Evolutionary conservation across 176 grass and related monocot species (phyloP), one percentile per base, ranked within the genome.

Genomic region (Avena atlantica): DNA sequence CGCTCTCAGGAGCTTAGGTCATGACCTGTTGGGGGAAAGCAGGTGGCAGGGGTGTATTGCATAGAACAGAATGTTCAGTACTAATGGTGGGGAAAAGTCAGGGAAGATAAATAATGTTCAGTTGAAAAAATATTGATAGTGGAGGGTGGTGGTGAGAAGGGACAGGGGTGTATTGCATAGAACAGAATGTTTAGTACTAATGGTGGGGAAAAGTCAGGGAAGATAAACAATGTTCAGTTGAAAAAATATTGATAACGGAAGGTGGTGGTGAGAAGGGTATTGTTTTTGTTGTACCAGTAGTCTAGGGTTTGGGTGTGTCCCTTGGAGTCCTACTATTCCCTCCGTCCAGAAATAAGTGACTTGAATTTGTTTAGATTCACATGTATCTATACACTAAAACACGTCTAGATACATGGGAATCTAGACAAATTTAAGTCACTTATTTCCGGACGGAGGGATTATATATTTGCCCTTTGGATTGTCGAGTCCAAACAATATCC

Each of bases 211-310:
- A 71, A 49, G 9, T 29, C 64, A 76, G 9, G 53, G 42, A 82
- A 82, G 53, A 16, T 58, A 67, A 51, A 65, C 45, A 45, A 78
- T 19, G 73, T 15, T 59, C 62, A 36, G 14, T 23, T 88, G 12
- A 48, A 78, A 58, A 48, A 36, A 34, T 69, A 78, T 66, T 19
- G 24, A 27, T 31, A 88, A 55, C 23, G 78, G 37, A 70, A 84
- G 36, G 23, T 47, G 23, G 57, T 59, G 65, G 29, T 79, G 31
- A 12, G 14, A 76, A 55, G 49, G 50, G 50, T 77, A 19, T 77
- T 77, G 8, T 76, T 76, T 67, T 75, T 52, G 48, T 16, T 52
- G 15, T 31, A 5, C 48, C 24, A 74, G 21, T 49, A 51, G 71
- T 51, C 45, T 74, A 74, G 71, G 45, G 47, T 74, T 74, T 51